These are phyloP conservation scores for Neofusicoccum sp. DNA, from an alignment of 2,329 filamentous ascomycete genomes.

Conservation along the genomic window DNA sequence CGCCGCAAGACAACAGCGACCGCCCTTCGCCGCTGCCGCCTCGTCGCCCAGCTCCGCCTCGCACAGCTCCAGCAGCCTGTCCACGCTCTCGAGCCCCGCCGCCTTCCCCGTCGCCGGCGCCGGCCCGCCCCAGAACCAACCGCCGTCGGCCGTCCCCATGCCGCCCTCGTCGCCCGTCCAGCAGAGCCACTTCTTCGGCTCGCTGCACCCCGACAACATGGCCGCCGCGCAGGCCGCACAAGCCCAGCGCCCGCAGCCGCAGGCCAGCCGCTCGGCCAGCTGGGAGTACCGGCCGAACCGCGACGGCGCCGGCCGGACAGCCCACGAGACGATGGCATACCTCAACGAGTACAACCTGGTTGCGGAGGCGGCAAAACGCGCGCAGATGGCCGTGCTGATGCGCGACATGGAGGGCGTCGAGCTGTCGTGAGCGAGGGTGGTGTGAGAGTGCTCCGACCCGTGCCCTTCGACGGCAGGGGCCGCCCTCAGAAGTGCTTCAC, in stretches of 20 bases:
- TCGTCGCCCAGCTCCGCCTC: slow-evolving; percentile 32
- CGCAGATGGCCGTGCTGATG: slow-evolving; percentile 85
- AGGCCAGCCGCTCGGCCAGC: slow-evolving; percentile 17
- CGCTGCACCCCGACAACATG: slow-evolving; percentile 24
- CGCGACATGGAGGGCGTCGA: slow-evolving; percentile 77
- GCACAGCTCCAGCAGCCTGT: slow-evolving; percentile 44
- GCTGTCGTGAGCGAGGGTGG: slow-evolving; percentile 37
- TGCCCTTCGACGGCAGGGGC: background rate
- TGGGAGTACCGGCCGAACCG: slow-evolving; percentile 37
- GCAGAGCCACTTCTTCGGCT: slow-evolving; percentile 34
- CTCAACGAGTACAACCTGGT: slow-evolving; percentile 80
- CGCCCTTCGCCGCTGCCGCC: slow-evolving; percentile 8
- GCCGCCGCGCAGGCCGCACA: slow-evolving; percentile 27
- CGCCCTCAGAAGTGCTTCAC: background rate
- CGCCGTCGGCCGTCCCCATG: slow-evolving; percentile 19
- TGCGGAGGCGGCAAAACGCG: slow-evolving; percentile 88
- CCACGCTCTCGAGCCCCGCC: slow-evolving; percentile 32
- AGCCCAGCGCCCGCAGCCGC: slow-evolving; percentile 24
- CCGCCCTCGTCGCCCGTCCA: slow-evolving; percentile 34
- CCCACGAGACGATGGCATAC: slow-evolving; percentile 58
- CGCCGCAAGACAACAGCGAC: slow-evolving; percentile 16
- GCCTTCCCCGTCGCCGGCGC: slow-evolving; percentile 21
- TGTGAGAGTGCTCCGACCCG: slow-evolving; percentile 10
- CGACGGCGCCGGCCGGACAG: slow-evolving; percentile 33
- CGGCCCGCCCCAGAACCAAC: slow-evolving; percentile 5